These are phyloP conservation scores for Leptographium lundbergii DNA, from an alignment of 2,329 filamentous ascomycete species.

Conservation along the genomic window DNA sequence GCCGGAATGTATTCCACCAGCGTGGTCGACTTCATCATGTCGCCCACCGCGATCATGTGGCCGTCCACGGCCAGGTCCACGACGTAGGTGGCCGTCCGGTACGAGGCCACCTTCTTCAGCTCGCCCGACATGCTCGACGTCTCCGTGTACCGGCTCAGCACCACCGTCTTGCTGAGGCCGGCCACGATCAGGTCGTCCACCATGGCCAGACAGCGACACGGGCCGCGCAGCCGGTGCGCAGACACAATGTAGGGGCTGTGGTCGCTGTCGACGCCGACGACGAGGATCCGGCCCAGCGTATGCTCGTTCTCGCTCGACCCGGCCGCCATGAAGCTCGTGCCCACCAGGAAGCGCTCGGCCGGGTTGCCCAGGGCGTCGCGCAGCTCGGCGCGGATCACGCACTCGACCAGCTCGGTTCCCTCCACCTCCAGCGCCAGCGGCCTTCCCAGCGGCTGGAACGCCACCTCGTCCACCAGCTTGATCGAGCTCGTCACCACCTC, in stretches of 20 bases:
- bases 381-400: conserved; percentile 66
- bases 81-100: conserved; percentile 72
- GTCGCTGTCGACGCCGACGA: conserved; percentile 70
- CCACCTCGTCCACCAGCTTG: conserved; percentile 78
- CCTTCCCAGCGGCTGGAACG: conserved; percentile 65
- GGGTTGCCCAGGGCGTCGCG: conserved; percentile 40
- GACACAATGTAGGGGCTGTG: conserved; percentile 61
- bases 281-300: conserved; percentile 64
- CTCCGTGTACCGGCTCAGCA: conserved; percentile 43
- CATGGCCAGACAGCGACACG: conserved; percentile 66
- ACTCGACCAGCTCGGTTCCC: conserved; percentile 64
- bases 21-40: conserved; percentile 86
- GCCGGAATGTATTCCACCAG: conserved; percentile 58
- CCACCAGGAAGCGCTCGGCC: conserved; percentile 77
- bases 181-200: conserved; percentile 59
- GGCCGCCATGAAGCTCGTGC: conserved; percentile 57
- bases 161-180: conserved; percentile 77
- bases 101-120: conserved; percentile 60
- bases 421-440: conserved; percentile 46
- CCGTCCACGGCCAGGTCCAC: conserved; percentile 66
- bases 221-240: conserved; percentile 59
- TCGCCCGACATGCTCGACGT: conserved; percentile 40
- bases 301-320: conserved; percentile 22
- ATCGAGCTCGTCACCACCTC: conserved; percentile 74
- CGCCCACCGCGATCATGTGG: conserved; percentile 69